phyloP scores from a whole-genome alignment of 257 asterid genomes.

The Plantago elongata region DNA sequence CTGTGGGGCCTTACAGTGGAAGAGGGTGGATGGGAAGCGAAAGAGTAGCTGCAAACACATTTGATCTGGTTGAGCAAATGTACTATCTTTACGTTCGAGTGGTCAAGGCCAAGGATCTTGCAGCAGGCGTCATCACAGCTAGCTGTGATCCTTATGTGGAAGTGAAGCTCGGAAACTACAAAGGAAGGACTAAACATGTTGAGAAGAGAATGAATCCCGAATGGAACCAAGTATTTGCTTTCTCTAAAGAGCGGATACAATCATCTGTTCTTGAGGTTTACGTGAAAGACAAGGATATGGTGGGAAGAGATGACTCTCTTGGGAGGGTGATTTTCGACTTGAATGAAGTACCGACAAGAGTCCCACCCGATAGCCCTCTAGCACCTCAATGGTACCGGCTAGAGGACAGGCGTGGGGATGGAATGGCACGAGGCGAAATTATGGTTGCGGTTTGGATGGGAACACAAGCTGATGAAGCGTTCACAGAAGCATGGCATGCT shows the following conservation, averaged over 20 bases:
- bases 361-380: constrained; percentile 27
- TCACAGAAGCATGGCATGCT: constrained; percentile 27
- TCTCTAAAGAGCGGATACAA: constrained; percentile 28
- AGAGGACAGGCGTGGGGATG: constrained; percentile 22
- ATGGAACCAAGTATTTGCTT: constrained; percentile 31
- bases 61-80: constrained; percentile 25
- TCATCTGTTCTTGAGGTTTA: constrained; percentile 22
- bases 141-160: constrained; percentile 16
- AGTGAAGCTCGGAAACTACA: constrained; percentile 22
- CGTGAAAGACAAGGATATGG: constrained; percentile 22
- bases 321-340: constrained; percentile 25
- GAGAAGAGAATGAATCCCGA: constrained; percentile 24
- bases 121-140: neutral
- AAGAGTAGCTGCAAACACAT: constrained; percentile 13
- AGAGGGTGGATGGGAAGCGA: constrained; percentile 15
- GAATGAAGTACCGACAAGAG: constrained; percentile 24
- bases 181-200: constrained; percentile 18
- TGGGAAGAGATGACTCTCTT: constrained; percentile 21
- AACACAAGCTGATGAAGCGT: constrained; percentile 33
- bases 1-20: constrained; percentile 8
- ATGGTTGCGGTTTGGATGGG: constrained; percentile 32
- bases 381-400: constrained; percentile 31
- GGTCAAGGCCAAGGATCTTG: constrained; percentile 21
- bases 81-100: constrained; percentile 20
- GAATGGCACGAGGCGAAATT: constrained; percentile 19